phyloP scores from a whole-genome alignment of 1,284 basidiomycete species.

The Microbotryum silenes-acaulis region DNA sequence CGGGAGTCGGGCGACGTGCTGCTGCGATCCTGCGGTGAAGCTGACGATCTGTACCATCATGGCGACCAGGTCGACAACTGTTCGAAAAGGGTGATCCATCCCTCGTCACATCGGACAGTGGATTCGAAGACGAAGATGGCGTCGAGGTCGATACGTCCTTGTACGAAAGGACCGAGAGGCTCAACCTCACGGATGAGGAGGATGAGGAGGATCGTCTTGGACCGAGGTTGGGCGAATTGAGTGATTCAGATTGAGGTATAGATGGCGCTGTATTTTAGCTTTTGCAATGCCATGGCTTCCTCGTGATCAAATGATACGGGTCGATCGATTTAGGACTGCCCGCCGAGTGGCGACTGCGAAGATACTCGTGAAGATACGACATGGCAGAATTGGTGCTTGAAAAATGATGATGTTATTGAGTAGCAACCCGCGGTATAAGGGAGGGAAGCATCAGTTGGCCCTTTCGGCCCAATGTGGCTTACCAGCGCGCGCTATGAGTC shows the following conservation, averaged over 20 bases:
- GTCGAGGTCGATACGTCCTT: constrained; percentile 78
- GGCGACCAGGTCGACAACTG: constrained; percentile 63
- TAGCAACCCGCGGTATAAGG: too few relatives aligned
- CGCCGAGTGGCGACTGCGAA: too few relatives aligned
- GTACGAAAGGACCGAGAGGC: constrained; percentile 64
- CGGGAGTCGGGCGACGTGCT: constrained; percentile 3
- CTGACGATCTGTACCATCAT: not conserved
- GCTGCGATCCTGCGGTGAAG: constrained; percentile 1
- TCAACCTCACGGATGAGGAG: constrained; percentile 45
- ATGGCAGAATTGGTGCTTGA: too few relatives aligned
- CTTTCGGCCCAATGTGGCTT: too few relatives aligned
- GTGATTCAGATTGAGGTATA: constrained; percentile 1
- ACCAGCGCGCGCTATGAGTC: too few relatives aligned
- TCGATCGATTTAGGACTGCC: too few relatives aligned
- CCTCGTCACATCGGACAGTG: constrained; percentile 62
- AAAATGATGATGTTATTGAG: too few relatives aligned
- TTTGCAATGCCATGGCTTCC: too few relatives aligned
- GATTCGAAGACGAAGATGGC: constrained; percentile 61
- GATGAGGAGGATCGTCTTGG: constrained; percentile 45
- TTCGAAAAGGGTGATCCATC: constrained; percentile 67
- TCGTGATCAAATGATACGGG: too few relatives aligned
- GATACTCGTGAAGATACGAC: too few relatives aligned
- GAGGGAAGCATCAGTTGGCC: too few relatives aligned
- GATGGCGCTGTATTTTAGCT: too few relatives aligned
- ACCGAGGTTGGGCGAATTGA: constrained; percentile 14